Percentiles rank a stretch among this genome's conserved stretches.
phyloP scores from a whole-genome alignment of 2,329 filamentous ascomycete species.

The Neofusicoccum sp. region DNA sequence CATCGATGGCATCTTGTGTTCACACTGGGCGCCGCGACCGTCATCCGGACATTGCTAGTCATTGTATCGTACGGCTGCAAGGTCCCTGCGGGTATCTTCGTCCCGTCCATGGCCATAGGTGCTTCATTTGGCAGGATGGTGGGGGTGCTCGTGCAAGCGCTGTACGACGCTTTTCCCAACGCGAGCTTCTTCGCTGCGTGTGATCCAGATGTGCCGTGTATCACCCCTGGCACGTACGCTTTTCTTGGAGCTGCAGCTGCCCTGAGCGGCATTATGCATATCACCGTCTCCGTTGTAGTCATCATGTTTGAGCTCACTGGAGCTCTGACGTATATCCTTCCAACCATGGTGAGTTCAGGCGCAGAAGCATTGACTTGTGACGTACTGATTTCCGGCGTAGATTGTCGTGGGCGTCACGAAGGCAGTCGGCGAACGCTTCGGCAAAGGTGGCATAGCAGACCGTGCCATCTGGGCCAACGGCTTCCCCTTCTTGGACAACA shows the following conservation, averaged over 20 bases:
- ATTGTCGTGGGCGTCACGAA: slow-evolving; percentile 98
- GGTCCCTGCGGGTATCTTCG: slow-evolving; percentile 95
- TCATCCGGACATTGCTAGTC: slow-evolving; percentile 78
- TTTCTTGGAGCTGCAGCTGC: slow-evolving; percentile 91
- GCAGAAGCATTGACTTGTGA: background rate
- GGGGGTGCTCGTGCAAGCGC: slow-evolving; percentile 88
- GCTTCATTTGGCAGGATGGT: slow-evolving; percentile 90
- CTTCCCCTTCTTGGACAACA: slow-evolving; percentile 94
- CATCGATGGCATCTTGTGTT: slow-evolving; percentile 76
- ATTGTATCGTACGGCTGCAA: slow-evolving; percentile 98
- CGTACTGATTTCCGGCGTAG: slow-evolving; percentile 29
- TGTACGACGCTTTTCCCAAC: slow-evolving; percentile 79
- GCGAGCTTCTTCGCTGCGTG: slow-evolving; percentile 87
- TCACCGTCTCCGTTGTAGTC: slow-evolving; percentile 93
- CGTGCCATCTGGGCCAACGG: slow-evolving; percentile 99
- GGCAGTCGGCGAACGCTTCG: slow-evolving; percentile 83
- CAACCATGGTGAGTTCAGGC: slow-evolving; percentile 69
- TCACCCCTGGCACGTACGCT: slow-evolving; percentile 95
- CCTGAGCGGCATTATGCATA: slow-evolving; percentile 95
- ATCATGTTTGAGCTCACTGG: slow-evolving; percentile 99
- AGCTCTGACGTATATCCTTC: slow-evolving; percentile 93
- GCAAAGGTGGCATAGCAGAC: slow-evolving; percentile 95
- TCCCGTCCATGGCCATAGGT: slow-evolving; percentile 96
- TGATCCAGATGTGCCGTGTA: slow-evolving; percentile 87
- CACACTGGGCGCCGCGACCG: slow-evolving; percentile 74